Evolutionary conservation across 2,329 filamentous ascomycete genomes (phyloP), one percentile per base, ranked within the genome.

Genomic region (Cercospora sesami): DNA sequence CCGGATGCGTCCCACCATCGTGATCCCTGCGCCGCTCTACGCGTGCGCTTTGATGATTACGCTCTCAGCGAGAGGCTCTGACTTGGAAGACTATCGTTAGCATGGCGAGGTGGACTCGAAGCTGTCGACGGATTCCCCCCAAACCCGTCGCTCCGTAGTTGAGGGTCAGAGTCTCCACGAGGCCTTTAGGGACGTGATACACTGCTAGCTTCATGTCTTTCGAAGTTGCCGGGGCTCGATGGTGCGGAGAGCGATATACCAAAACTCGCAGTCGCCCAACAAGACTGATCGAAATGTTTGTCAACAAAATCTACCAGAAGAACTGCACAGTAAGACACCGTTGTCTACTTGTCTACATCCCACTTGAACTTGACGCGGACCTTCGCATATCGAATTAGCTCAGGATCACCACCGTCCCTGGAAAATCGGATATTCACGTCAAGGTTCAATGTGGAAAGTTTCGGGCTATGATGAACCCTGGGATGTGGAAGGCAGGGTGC

Each of bases 381-480:
- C 5, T 39, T 39, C 18, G 12, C n/a, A 12, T 21, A 2, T 48
- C n/a, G n/a, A 12, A 21, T 5, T 12, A 5, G 23, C 9, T 6
- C 42, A 23, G 9, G 42, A 10, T 48, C 42, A 48, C 4, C 42
- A 23, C 23, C 42, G 42, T 21, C n/a, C 21, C 42, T 23, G 42
- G 23, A 48, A 18, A 6, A 18, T 3, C 18, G 4, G 16, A 48
- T 23, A 9, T 48, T 26, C 6, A 23, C 21, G 45, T 51, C 45
- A 51, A 51, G 45, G 45, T 51, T 51, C 45, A 51, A 51, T 51
- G 45, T 51, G 45, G 45, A 51, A 51, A 51, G 45, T 51, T 51
- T 51, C 45, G 21, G 21, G 10, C 21, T 51, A 14, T 51, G 21
- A 16, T 26, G 45, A 51, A 51, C 45, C 21, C 45, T 51, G 45